Conservation (phyloP, 352 stramenopile genomes). For the Elongisporangium anandrum region DNA sequence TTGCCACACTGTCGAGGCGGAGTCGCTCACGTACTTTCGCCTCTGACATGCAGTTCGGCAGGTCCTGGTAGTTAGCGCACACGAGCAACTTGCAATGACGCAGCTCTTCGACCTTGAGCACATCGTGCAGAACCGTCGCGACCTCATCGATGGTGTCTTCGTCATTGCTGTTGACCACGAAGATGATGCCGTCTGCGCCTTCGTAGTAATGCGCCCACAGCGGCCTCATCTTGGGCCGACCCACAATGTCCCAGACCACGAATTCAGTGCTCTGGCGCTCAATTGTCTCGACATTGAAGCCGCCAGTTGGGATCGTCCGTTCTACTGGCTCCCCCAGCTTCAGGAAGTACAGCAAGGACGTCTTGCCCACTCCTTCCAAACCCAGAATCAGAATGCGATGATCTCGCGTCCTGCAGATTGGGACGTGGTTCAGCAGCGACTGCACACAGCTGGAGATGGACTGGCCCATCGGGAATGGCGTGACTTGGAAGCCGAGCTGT, state of each 20-base stretch:
- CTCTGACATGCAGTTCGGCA: constrained; percentile 18
- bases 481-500: too few relatives aligned
- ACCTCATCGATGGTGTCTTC: not conserved
- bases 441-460: not conserved
- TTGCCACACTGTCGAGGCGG: not conserved
- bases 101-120: constrained; percentile 21
- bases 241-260: not conserved
- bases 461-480: not conserved
- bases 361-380: not conserved
- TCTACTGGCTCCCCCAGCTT: constrained; percentile 12
- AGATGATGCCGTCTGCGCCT: not conserved
- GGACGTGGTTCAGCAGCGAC: not conserved
- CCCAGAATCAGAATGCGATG: not conserved
- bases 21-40: constrained; percentile 10
- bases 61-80: constrained; percentile 53
- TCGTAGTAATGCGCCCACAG: not conserved
- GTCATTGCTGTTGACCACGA: not conserved
- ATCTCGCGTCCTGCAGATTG: not conserved
- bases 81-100: constrained; percentile 21
- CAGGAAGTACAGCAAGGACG: not conserved
- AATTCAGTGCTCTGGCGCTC: not conserved
- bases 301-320: constrained; percentile 62
- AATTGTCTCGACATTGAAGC: constrained; percentile 5
- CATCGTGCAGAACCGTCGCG: not conserved
- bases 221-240: not conserved